A percentile compares a stretch with the other conserved stretches of the same genome.
These are phyloP conservation scores for Alternaria arbusti DNA, from an alignment of 2,329 filamentous ascomycete genomes.

Conservation along the genomic window DNA sequence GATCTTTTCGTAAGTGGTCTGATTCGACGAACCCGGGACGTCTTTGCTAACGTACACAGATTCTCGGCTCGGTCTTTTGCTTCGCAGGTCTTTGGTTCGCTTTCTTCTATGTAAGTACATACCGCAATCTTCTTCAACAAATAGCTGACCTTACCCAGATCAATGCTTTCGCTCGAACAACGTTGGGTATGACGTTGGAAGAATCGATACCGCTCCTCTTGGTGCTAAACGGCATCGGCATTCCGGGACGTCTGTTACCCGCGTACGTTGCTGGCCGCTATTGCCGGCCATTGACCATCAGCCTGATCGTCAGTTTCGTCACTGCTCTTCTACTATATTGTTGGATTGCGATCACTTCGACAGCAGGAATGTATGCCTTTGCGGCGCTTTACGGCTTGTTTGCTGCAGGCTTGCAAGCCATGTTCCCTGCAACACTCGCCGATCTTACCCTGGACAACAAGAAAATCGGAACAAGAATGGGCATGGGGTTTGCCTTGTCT, in stretches of 20 bases:
- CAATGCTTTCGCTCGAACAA: constrained; percentile 56
- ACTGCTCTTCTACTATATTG: constrained; percentile 53
- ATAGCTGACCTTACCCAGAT: constrained; percentile 5
- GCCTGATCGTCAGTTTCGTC: constrained; percentile 46
- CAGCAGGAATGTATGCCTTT: constrained; percentile 51
- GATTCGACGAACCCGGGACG: constrained; percentile 25
- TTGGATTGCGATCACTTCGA: constrained; percentile 51
- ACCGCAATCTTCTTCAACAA: neutral
- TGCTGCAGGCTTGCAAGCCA: constrained; percentile 53
- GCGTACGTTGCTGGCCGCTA: constrained; percentile 52
- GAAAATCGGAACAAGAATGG: constrained; percentile 54
- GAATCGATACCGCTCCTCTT: constrained; percentile 53
- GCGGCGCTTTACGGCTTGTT: constrained; percentile 57
- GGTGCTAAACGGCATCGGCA: constrained; percentile 53
- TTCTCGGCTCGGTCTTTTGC: constrained; percentile 36
- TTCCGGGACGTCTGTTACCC: constrained; percentile 58
- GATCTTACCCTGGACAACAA: constrained; percentile 52
- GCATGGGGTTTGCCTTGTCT: constrained; percentile 47
- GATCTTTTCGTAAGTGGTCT: constrained; percentile 20
- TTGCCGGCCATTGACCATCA: constrained; percentile 52
- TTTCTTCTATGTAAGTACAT: constrained; percentile 46
- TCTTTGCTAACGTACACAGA: constrained; percentile 40
- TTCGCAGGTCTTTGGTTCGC: constrained; percentile 47
- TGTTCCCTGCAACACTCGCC: constrained; percentile 53
- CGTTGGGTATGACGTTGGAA: constrained; percentile 52